phyloP scores from a whole-genome alignment of 805 yeast genomes.

The Candida maltosa region DNA sequence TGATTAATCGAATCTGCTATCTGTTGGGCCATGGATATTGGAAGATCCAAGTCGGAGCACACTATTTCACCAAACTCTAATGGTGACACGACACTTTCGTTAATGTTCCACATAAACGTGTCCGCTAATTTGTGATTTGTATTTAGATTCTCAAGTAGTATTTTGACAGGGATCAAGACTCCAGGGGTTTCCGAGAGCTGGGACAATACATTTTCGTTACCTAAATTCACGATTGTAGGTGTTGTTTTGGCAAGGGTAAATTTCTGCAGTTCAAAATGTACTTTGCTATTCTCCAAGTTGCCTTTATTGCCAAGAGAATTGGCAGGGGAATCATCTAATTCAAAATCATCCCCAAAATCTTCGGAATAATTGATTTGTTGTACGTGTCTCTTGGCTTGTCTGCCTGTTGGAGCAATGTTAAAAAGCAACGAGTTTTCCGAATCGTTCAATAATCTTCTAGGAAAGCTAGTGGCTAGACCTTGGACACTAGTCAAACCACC shows the following conservation, averaged over 20 bases:
- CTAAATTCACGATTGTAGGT: slow-evolving; percentile 18
- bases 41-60: slow-evolving; percentile 81
- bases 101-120: slow-evolving; percentile 70
- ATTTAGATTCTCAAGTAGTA: slow-evolving; percentile 58
- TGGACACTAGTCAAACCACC: slow-evolving; percentile 34
- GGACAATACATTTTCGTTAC: slow-evolving; percentile 18
- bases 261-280: slow-evolving; percentile 20
- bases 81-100: slow-evolving; percentile 66
- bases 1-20: slow-evolving; percentile 71
- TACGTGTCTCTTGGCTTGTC: slow-evolving; percentile 72
- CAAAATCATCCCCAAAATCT: slow-evolving; percentile 49
- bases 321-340: slow-evolving; percentile 28
- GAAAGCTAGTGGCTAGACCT: slow-evolving; percentile 73
- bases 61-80: slow-evolving; percentile 71
- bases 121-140: slow-evolving; percentile 51
- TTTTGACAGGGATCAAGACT: slow-evolving; percentile 61
- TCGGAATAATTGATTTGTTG: slow-evolving; percentile 81
- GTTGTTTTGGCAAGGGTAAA: slow-evolving; percentile 21
- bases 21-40: slow-evolving; percentile 57
- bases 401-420: slow-evolving; percentile 65
- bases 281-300: slow-evolving; percentile 9
- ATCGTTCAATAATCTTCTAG: slow-evolving; percentile 62
- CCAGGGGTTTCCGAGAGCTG: slow-evolving; percentile 31
- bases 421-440: slow-evolving; percentile 71
- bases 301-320: slow-evolving; percentile 7